Evolutionary conservation across 805 yeast species (phyloP).

Genomic region (Zygosaccharomyces bailii): DNA sequence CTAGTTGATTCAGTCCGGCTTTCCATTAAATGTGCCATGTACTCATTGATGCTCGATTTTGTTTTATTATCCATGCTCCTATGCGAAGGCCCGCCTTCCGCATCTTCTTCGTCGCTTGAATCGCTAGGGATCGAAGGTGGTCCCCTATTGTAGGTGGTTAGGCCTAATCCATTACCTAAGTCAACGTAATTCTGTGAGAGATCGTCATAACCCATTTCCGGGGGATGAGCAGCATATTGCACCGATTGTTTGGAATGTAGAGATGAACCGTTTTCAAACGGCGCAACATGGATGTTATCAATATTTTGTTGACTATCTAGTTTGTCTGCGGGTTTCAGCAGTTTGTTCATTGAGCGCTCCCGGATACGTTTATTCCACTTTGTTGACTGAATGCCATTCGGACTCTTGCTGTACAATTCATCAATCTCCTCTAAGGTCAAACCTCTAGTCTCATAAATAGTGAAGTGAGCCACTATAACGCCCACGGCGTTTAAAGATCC

Average conservation of each 20-base stretch:
- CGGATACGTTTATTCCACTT: slow-evolving; percentile 38
- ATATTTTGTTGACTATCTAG: slow-evolving; percentile 8
- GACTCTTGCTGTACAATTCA: slow-evolving; percentile 61
- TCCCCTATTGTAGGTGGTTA: slow-evolving; percentile 35
- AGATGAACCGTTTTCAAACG: not conserved
- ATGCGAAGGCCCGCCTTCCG: slow-evolving; percentile 21
- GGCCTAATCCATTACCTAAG: slow-evolving; percentile 36
- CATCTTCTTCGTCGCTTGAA: slow-evolving; percentile 31
- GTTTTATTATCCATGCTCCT: slow-evolving; percentile 15
- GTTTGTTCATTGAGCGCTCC: slow-evolving; percentile 13
- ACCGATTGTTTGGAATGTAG: not conserved
- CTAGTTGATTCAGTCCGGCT: slow-evolving; percentile 19
- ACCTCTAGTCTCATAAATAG: slow-evolving; percentile 78
- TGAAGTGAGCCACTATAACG: slow-evolving; percentile 57
- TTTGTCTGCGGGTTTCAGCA: slow-evolving; percentile 6
- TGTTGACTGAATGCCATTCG: slow-evolving; percentile 49
- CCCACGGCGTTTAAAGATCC: slow-evolving; percentile 64
- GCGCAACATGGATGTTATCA: slow-evolving; percentile 1
- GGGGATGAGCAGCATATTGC: slow-evolving; percentile 2
- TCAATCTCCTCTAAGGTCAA: slow-evolving; percentile 78
- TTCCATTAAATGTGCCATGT: slow-evolving; percentile 29
- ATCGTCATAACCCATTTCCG: slow-evolving; percentile 14
- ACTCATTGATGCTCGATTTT: slow-evolving; percentile 21
- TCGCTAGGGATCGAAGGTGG: slow-evolving; percentile 41
- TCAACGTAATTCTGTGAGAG: slow-evolving; percentile 26